Evolutionary conservation across 2,329 filamentous ascomycete species (phyloP), one percentile per base, ranked within the genome.

Genomic region (Pseudocercospora vitis): DNA sequence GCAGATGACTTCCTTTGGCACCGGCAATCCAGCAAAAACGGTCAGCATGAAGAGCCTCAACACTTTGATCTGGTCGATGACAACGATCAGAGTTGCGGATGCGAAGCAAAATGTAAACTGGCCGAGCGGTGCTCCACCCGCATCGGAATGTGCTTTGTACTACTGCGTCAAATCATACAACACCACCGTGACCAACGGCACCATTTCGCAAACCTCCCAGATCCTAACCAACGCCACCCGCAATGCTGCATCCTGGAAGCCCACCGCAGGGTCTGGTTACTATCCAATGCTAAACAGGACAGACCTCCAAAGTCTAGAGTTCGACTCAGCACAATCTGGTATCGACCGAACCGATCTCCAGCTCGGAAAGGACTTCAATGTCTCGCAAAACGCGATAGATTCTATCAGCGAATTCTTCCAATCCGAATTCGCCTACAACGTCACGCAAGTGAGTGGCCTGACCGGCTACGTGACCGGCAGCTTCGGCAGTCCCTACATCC

Each of bases 101-200:
- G 31, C 7, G 8, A 5, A 35, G 6, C 8, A 8, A 14, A 35
- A 35, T 35, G 31, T n/a, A 7, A 35, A 8, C 5, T 35, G 31
- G 31, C 31, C 31, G 6, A 35, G 29, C 14, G 29, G 12, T 37
- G 14, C 33, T 7, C 33, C 33, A 14, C 33, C 18, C 3, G 52
- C 55, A 2, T 19, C 45, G 6, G 57, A 60, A 32, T 57, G 57
- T 35, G 55, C 44, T 4, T 46, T 60, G 2, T 51, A 53, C 28
- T 60, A 60, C 42, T 57, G 57, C 42, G 52, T 60, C 7, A 60
- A 57, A 11, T 12, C 18, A 7, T 57, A 60, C 39, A 23, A 40
- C 3, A 44, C 46, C 0, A 29, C n/a, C 9, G 48, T 55, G 19
- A 42, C 21, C 3, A 55, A 55, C 49, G 37, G 37, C 14, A 33